Base-by-base conservation (phyloP, 2,329 filamentous ascomycete genomes). In the Fusarium foetens region DNA sequence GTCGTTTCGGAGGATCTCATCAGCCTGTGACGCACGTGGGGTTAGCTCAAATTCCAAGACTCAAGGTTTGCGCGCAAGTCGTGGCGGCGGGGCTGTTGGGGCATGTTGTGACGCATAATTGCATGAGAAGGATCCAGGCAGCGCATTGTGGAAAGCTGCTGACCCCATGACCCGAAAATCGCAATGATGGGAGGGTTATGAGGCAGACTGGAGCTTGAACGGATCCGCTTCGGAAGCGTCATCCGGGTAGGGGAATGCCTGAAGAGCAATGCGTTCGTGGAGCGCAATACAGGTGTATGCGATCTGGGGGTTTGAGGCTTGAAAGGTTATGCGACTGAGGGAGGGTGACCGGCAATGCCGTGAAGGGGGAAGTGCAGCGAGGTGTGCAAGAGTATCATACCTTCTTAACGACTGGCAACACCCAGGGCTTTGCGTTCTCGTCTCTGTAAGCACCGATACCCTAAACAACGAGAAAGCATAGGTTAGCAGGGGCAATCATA, bases 371-470 rank as follows among this genome's bases (percentile, higher is more conserved):
- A 69, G 46, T 27, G 55, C 52, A 66, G 33, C 46, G 54, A 41
- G 66, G 43, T 53, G 54, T 21, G 42, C 35, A 35, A 46, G 45
- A 61, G 64, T 43, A 39, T 58, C 75, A 59, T 85, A 97, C 95
- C 93, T 97, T 97, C 85, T 94, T 97, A 70, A 98, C 95, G 5
- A 98, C 95, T 25, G 96, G 95, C 71, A 99, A 85, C 70, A 99
- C 91, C 96, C 96, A 99, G 6, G 96, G 96, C 86, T 98, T 98
- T 69, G 94, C 95, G 80, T 95, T 92, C 84, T 98, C 88, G 80
- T 97, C 96, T 81, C 96, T 89, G 84, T 99, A 99, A 66, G 96
- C 96, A 76, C 96, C 96, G 85, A 98, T 91, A 65, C 90, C 90
- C 88, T 90, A 65, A 39, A 42, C 36, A 48, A 60, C 12, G 42